These are phyloP conservation scores for Yamadazyma endophytica DNA, from an alignment of 805 yeast species.

Conservation along the genomic window DNA sequence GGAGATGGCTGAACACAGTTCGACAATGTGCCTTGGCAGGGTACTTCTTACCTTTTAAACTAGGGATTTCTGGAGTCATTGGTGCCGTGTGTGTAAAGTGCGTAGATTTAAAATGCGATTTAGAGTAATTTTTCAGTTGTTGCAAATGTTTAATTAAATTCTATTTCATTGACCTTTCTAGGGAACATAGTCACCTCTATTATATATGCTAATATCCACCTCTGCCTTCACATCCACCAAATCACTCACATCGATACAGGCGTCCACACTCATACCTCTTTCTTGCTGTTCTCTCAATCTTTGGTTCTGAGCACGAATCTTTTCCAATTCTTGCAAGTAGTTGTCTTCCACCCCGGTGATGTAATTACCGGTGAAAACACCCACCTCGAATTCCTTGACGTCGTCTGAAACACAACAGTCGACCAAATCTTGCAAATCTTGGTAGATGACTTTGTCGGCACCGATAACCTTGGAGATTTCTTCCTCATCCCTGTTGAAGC, in stretches of 20 bases:
- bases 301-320: conserved; percentile 75
- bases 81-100: background rate
- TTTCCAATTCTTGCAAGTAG: conserved; percentile 77
- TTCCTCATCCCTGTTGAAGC: conserved; percentile 69
- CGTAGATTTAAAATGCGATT: no score
- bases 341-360: conserved; percentile 90
- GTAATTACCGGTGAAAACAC: conserved; percentile 93
- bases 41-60: conserved; percentile 46
- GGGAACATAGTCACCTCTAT: conserved; percentile 47
- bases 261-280: conserved; percentile 39
- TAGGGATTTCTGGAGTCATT: conserved; percentile 3
- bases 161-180: no score
- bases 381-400: conserved; percentile 78
- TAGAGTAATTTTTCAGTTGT: no score
- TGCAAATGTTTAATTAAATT: no score
- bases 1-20: conserved; percentile 43
- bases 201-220: conserved; percentile 53
- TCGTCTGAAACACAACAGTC: conserved; percentile 62
- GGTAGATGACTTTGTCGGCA: conserved; percentile 89
- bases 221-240: conserved; percentile 76
- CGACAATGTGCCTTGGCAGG: conserved; percentile 80
- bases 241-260: conserved; percentile 39
- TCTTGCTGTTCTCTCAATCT: conserved; percentile 30
- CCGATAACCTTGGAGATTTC: conserved; percentile 77
- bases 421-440: conserved; percentile 75